Percentiles rank a stretch among this genome's conserved stretches.
Evolutionary conservation across 768 basidiomycete species (phyloP).

Genomic region (Gyrodon lividus): DNA sequence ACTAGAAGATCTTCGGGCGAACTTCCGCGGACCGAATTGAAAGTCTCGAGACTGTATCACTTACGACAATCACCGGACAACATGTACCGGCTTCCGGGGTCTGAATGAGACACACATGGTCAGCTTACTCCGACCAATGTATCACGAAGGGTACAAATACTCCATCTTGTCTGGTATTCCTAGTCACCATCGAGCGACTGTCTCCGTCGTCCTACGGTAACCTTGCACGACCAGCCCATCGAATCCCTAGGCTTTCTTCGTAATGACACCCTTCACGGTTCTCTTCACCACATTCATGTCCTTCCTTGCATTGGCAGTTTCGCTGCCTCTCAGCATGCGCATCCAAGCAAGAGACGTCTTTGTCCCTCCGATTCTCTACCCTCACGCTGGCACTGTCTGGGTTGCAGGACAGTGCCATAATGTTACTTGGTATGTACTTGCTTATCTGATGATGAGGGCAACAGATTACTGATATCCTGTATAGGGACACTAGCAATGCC

Average conservation of each 20-base stretch:
- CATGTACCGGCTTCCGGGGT: not conserved
- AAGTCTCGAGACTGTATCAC: not conserved
- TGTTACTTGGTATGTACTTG: constrained; percentile 30
- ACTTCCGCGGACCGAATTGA: not conserved
- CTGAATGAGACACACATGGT: not conserved
- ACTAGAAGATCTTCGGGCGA: not conserved
- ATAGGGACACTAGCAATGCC: constrained; percentile 31
- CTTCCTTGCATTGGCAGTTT: constrained; percentile 11
- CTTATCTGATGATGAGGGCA: not conserved
- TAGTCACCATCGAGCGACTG: constrained; percentile 1
- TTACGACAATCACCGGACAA: no score
- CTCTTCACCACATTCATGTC: constrained; percentile 14
- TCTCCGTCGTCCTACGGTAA: constrained; percentile 10
- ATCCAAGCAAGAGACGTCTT: constrained; percentile 22
- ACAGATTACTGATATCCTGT: not conserved
- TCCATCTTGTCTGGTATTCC: not conserved
- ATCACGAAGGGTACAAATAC: constrained; percentile 11
- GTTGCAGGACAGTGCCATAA: constrained; percentile 17
- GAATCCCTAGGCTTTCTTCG: constrained; percentile 1
- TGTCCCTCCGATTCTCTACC: constrained; percentile 24
- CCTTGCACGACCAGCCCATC: not conserved
- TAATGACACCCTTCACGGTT: constrained; percentile 14
- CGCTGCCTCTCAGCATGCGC: constrained; percentile 6
- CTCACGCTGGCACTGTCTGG: constrained; percentile 25
- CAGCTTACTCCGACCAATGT: not conserved